A percentile compares a stretch with the other conserved stretches of the same genome.
Conservation (phyloP, 2,329 filamentous ascomycete genomes). For the Aspergillus thermomutatus region DNA sequence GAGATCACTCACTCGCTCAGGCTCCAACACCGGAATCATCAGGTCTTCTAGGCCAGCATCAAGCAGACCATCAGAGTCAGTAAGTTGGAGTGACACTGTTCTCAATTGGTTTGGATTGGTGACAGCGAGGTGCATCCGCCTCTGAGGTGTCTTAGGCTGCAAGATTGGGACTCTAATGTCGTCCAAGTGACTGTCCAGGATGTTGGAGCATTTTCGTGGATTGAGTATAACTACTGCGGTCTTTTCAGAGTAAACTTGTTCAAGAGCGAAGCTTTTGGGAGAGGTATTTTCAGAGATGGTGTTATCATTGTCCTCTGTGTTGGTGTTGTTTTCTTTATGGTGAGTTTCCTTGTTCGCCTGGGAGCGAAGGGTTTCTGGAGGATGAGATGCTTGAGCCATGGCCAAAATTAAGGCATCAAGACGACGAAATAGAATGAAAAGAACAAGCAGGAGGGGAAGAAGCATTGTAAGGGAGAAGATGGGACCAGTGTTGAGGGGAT, state of each 20-base stretch:
- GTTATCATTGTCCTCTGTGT: background rate
- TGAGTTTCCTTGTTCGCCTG: background rate
- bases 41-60: conserved; percentile 12
- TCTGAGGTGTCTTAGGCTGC: conserved; percentile 5
- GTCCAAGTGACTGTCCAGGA: conserved; percentile 17
- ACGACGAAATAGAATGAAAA: background rate
- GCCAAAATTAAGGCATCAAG: background rate
- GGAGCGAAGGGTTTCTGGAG: background rate
- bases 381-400: background rate
- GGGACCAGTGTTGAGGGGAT: background rate
- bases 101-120: background rate
- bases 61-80: conserved; percentile 1
- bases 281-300: background rate
- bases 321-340: background rate
- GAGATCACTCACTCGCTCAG: conserved; percentile 8
- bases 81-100: background rate
- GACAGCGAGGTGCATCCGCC: background rate
- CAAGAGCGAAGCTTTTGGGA: background rate
- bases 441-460: background rate
- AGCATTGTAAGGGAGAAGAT: background rate
- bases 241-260: background rate
- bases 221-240: background rate
- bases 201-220: background rate
- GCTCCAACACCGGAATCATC: conserved; percentile 11
- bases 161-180: conserved; percentile 15